Evolutionary conservation across 225 moss, liverwort and hornwort genomes (phyloP).

Genomic region (Lunularia cruciata): DNA sequence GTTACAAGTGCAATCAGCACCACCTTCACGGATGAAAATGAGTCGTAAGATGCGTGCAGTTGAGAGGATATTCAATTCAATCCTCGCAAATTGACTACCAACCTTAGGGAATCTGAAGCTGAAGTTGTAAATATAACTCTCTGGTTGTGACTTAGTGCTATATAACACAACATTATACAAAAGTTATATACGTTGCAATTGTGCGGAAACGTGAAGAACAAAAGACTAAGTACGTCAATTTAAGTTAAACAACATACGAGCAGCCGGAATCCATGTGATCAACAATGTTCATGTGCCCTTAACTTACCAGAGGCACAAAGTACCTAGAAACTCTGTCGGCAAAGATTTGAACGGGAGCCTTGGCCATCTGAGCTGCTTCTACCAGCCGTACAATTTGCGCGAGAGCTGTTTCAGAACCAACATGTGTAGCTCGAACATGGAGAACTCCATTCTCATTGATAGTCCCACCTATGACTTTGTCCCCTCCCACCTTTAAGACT

Average conservation of each 20-base stretch:
- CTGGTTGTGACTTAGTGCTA: too few species aligned
- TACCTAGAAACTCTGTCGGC: conserved; percentile 85
- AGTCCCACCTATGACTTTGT: conserved; percentile 88
- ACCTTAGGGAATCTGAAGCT: too few species aligned
- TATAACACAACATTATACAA: too few species aligned
- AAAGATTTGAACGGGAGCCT: conserved; percentile 85
- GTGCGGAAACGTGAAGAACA: too few species aligned
- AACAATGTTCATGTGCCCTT: neutral
- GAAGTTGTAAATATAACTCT: too few species aligned
- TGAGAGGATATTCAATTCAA: too few species aligned
- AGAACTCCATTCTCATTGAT: conserved; percentile 89
- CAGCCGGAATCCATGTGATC: too few species aligned
- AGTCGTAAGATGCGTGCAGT: too few species aligned
- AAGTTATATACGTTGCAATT: too few species aligned
- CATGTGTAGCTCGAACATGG: conserved; percentile 75
- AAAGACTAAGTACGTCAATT: too few species aligned
- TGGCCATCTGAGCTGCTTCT: conserved; percentile 96
- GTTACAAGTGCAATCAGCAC: conserved; percentile 63
- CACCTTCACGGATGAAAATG: conserved; percentile 50
- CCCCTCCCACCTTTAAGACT: conserved; percentile 67
- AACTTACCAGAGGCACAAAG: conserved; percentile 70
- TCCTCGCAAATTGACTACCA: too few species aligned
- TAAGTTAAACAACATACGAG: too few species aligned
- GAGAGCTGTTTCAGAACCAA: conserved; percentile 90
- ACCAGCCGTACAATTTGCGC: conserved; percentile 91